Conservation (phyloP, 2,329 filamentous ascomycete species). For the Diaporthe destruens region DNA sequence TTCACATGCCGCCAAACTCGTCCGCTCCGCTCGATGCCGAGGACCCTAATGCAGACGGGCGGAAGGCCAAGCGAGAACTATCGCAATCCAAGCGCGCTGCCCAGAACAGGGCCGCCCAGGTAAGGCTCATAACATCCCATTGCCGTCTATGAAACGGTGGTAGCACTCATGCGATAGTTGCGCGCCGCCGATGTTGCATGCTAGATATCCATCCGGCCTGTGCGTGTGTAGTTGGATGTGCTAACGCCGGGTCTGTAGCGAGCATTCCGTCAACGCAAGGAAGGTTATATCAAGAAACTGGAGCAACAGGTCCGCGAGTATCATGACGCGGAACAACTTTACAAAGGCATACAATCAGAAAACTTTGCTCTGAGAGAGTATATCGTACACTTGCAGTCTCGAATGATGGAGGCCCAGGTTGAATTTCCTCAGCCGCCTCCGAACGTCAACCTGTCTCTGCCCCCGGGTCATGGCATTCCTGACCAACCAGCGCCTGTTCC, state of each 20-base stretch:
- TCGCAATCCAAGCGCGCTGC: constrained; percentile 96
- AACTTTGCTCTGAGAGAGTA: constrained; percentile 94
- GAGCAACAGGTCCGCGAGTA: constrained; percentile 93
- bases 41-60: constrained; percentile 61
- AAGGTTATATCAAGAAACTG: constrained; percentile 97
- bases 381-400: constrained; percentile 88
- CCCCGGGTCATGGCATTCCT: constrained; percentile 35
- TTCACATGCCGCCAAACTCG: constrained; percentile 50
- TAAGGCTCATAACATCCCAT: constrained; percentile 59
- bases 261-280: constrained; percentile 96
- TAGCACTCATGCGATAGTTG: background rate
- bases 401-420: constrained; percentile 84
- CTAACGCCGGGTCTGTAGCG: constrained; percentile 66
- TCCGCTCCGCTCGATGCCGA: constrained; percentile 46
- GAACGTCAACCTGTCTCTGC: constrained; percentile 74
- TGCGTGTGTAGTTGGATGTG: background rate
- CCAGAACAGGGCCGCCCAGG: constrained; percentile 96
- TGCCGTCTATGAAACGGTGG: constrained; percentile 37
- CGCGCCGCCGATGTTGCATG: constrained; percentile 46
- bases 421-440: constrained; percentile 87
- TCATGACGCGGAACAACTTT: constrained; percentile 79
- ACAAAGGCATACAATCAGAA: constrained; percentile 85
- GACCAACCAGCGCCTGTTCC: constrained; percentile 25
- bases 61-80: constrained; percentile 89
- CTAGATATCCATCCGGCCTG: background rate